Conservation (phyloP, 202 grass and related monocot genomes). For the Saccharum hybrid region DNA sequence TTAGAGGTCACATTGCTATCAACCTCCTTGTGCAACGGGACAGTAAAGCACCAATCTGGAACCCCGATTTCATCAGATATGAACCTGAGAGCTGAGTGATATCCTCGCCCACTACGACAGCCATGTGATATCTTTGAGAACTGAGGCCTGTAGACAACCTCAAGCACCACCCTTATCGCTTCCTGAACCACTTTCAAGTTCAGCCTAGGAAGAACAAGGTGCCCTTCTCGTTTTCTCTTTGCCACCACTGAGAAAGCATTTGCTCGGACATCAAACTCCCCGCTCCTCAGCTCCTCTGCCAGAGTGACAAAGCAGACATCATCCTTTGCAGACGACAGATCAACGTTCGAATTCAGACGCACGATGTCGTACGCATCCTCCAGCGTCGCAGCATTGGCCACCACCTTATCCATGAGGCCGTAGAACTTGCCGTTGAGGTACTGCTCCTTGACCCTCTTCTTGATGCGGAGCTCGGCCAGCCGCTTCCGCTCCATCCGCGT, state of each 20-base stretch:
- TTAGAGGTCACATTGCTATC: slow-evolving; percentile 61
- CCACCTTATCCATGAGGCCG: slow-evolving; percentile 64
- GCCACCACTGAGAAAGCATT: slow-evolving; percentile 50
- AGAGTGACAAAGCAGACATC: slow-evolving; percentile 60
- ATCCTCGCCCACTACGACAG: slow-evolving; percentile 71
- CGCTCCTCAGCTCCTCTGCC: slow-evolving; percentile 58
- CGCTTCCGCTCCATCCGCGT: slow-evolving; percentile 71
- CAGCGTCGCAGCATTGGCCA: slow-evolving; percentile 61
- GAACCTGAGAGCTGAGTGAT: slow-evolving; percentile 67
- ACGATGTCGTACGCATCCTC: slow-evolving; percentile 82
- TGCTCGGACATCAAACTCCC: slow-evolving; percentile 54
- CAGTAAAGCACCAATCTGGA: slow-evolving; percentile 83
- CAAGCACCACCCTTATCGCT: slow-evolving; percentile 72
- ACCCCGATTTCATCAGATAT: slow-evolving; percentile 66
- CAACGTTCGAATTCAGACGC: slow-evolving; percentile 67
- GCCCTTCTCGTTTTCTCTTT: slow-evolving; percentile 44
- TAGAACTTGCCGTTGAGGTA: slow-evolving; percentile 71
- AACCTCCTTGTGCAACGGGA: slow-evolving; percentile 73
- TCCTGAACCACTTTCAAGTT: slow-evolving; percentile 87
- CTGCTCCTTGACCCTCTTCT: slow-evolving; percentile 81
- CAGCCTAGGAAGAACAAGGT: slow-evolving; percentile 75
- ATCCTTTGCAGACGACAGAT: slow-evolving; percentile 50
- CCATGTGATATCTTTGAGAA: slow-evolving; percentile 98
- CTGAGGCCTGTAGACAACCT: slow-evolving; percentile 78
- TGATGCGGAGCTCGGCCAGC: slow-evolving; percentile 71